Evolutionary conservation across 2,329 filamentous ascomycete genomes (phyloP).

Genomic region (Aspergillus sergii): DNA sequence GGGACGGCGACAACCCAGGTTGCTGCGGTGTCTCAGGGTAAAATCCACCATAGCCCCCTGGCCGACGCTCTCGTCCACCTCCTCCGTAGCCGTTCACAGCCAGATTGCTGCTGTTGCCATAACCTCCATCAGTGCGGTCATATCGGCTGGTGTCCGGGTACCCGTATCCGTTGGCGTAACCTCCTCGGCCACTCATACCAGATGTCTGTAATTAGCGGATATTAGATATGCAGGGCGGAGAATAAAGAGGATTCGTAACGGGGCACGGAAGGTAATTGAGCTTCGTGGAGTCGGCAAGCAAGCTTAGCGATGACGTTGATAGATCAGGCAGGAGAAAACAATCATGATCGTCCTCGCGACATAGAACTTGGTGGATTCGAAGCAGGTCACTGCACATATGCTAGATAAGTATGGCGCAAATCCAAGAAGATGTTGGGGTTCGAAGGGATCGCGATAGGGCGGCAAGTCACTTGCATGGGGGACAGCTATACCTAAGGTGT

Average conservation of each 20-base stretch:
- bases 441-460: conserved; percentile 1
- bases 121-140: conserved; percentile 37
- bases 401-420: neutral
- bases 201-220: conserved; percentile 11
- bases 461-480: conserved; percentile 5
- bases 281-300: conserved; percentile 8
- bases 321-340: conserved; percentile 15
- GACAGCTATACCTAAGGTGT: conserved; percentile 7
- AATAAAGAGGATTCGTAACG: conserved; percentile 7
- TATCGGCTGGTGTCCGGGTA: conserved; percentile 39
- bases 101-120: conserved; percentile 32
- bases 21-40: conserved; percentile 35
- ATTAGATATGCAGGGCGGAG: neutral
- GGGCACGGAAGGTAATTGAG: neutral
- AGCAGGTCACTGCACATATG: neutral
- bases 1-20: conserved; percentile 27
- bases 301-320: conserved; percentile 18
- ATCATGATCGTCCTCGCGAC: conserved; percentile 27
- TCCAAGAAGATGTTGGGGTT: neutral
- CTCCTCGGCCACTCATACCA: conserved; percentile 40
- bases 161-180: conserved; percentile 42
- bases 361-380: neutral
- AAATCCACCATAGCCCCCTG: conserved; percentile 50
- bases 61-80: conserved; percentile 37
- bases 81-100: conserved; percentile 37